Conservation (phyloP, 2,329 filamentous ascomycete genomes). For the Ophiobolus disseminans region DNA sequence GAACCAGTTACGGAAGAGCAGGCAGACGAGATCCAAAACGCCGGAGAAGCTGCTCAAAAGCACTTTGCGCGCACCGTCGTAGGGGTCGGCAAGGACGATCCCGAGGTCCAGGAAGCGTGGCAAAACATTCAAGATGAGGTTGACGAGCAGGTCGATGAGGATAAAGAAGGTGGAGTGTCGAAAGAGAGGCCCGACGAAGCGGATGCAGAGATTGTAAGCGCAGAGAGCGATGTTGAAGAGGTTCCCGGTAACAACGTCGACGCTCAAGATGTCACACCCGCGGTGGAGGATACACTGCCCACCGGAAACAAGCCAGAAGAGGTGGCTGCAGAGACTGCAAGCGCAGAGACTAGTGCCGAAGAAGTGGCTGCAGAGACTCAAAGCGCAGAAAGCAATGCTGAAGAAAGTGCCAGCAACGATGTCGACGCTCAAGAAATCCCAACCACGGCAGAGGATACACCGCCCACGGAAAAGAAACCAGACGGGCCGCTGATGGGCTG, state of each 20-base stretch:
- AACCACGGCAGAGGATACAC: not conserved
- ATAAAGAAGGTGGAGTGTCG: constrained; percentile 19
- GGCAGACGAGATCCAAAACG: constrained; percentile 75
- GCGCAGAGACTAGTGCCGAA: not conserved
- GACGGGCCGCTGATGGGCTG: constrained; percentile 66
- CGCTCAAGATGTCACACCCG: no score
- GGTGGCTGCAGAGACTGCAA: constrained; percentile 2
- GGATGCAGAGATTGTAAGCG: no score
- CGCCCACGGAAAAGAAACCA: constrained; percentile 2
- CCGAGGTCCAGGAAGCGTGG: constrained; percentile 40
- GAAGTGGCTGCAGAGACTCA: no score
- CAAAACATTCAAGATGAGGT: constrained; percentile 41
- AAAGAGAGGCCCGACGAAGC: constrained; percentile 29
- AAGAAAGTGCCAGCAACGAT: no score
- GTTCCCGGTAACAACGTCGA: no score
- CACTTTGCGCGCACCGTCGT: constrained; percentile 71
- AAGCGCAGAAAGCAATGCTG: no score
- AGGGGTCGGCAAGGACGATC: constrained; percentile 44
- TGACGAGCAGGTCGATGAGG: constrained; percentile 40
- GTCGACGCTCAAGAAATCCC: no score
- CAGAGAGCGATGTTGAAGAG: constrained; percentile 11
- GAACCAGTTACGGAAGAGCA: constrained; percentile 79
- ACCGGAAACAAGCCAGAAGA: constrained; percentile 2
- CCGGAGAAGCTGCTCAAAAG: constrained; percentile 69
- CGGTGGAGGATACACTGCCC: no score